Conservation (phyloP, 2,329 filamentous ascomycete species). For the Alternaria brassicicola region DNA sequence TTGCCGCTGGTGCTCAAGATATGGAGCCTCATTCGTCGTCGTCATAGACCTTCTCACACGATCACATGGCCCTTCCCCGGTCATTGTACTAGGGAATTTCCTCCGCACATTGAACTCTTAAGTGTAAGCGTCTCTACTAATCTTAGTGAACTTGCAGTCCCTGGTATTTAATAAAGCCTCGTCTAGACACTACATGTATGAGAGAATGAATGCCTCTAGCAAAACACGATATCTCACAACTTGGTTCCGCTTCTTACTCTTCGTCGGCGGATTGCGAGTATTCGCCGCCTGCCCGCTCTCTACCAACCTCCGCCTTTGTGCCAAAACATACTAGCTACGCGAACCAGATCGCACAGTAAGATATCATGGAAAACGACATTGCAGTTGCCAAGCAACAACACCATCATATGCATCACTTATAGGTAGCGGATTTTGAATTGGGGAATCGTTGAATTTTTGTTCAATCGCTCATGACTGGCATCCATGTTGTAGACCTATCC, state of each 20-base stretch:
- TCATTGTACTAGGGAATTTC: conserved; percentile 2
- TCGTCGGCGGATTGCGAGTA: not conserved
- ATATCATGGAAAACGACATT: not conserved
- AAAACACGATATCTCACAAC: not conserved
- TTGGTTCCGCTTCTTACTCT: not conserved
- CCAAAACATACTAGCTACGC: not conserved
- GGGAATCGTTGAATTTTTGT: conserved; percentile 49
- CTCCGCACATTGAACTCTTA: conserved; percentile 2
- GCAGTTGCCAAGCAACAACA: not conserved
- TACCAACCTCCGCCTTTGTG: no score
- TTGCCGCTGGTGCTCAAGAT: conserved; percentile 30
- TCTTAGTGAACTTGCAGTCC: not conserved
- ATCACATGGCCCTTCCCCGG: conserved; percentile 22
- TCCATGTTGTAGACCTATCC: conserved; percentile 43
- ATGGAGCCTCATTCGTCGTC: conserved; percentile 23
- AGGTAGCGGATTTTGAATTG: conserved; percentile 30
- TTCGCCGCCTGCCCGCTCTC: not conserved
- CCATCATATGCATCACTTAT: not conserved
- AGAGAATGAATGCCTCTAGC: not conserved
- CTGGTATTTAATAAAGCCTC: not conserved
- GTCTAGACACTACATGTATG: not conserved
- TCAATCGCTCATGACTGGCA: conserved; percentile 42
- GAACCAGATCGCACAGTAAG: not conserved
- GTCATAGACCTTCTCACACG: conserved; percentile 33
- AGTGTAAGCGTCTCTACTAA: not conserved